These are phyloP conservation scores for Rhipidocladum racemiflorum DNA, from an alignment of 176 grass and related monocot species.

Conservation along the genomic window DNA sequence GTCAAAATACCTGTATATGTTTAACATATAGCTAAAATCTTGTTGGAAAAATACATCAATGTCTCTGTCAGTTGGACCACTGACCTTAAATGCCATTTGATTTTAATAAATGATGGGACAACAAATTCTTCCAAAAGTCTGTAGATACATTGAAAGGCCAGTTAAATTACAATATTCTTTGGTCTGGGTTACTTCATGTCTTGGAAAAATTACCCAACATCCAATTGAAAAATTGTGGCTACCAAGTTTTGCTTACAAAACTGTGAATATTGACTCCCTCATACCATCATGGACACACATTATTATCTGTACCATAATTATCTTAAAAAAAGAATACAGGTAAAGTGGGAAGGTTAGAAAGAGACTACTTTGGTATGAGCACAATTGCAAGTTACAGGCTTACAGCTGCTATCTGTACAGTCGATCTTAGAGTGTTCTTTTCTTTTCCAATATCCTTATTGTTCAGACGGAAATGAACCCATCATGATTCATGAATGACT, in stretches of 20 bases:
- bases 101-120: conserved; percentile 1
- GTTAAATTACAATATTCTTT: conserved; percentile 34
- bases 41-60: conserved; percentile 1
- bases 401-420: neutral
- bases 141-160: neutral
- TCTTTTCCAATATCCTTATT: neutral
- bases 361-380: neutral
- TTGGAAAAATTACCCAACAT: neutral
- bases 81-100: conserved; percentile 15
- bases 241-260: neutral
- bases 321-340: neutral
- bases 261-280: neutral
- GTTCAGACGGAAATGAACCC: conserved; percentile 24
- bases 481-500: neutral
- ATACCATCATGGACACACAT: neutral
- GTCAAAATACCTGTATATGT: neutral
- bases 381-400: neutral
- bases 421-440: neutral
- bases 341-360: neutral
- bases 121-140: conserved; percentile 24
- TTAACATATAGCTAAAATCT: conserved; percentile 1
- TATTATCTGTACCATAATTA: neutral
- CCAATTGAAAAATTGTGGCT: neutral
- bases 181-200: neutral
- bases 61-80: conserved; percentile 18